These are phyloP conservation scores for Saccharomycopsis fibuligera DNA, from an alignment of 805 yeast genomes.

Conservation along the genomic window DNA sequence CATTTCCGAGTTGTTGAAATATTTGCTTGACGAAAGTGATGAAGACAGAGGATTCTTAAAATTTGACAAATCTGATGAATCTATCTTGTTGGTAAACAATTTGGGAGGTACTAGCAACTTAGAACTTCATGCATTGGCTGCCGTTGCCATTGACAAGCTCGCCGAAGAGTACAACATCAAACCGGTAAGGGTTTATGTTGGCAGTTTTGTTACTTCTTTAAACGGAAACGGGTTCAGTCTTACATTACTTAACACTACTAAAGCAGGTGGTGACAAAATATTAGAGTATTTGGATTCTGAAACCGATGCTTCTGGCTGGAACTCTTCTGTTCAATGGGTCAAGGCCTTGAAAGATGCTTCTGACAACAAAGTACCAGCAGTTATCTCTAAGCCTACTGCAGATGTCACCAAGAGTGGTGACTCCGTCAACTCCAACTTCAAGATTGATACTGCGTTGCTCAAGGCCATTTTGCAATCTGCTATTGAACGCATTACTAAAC, in stretches of 20 bases:
- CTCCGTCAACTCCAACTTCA: constrained; percentile 29
- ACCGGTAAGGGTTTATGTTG: constrained; percentile 67
- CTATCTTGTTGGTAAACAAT: constrained; percentile 69
- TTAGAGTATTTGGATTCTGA: constrained; percentile 60
- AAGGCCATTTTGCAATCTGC: constrained; percentile 37
- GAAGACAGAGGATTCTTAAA: constrained; percentile 76
- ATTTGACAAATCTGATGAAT: constrained; percentile 58
- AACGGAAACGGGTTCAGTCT: constrained; percentile 90
- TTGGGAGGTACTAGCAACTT: constrained; percentile 85
- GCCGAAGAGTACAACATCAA: constrained; percentile 43
- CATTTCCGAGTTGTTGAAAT: constrained; percentile 49
- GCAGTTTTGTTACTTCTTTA: constrained; percentile 82
- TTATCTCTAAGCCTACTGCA: constrained; percentile 3
- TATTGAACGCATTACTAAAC: constrained; percentile 46
- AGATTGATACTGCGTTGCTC: constrained; percentile 28
- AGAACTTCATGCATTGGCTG: constrained; percentile 68
- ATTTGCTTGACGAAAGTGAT: constrained; percentile 57
- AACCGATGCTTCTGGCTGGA: constrained; percentile 82
- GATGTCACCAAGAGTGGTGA: constrained; percentile 29
- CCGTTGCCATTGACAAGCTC: constrained; percentile 48
- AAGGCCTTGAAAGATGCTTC: constrained; percentile 26
- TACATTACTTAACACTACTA: constrained; percentile 67
- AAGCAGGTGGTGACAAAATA: constrained; percentile 36
- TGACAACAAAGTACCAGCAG: constrained; percentile 20
- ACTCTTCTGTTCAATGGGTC: constrained; percentile 22